Evolutionary conservation across 2,329 filamentous ascomycete species (phyloP).

Genomic region (Blumeria hordei): DNA sequence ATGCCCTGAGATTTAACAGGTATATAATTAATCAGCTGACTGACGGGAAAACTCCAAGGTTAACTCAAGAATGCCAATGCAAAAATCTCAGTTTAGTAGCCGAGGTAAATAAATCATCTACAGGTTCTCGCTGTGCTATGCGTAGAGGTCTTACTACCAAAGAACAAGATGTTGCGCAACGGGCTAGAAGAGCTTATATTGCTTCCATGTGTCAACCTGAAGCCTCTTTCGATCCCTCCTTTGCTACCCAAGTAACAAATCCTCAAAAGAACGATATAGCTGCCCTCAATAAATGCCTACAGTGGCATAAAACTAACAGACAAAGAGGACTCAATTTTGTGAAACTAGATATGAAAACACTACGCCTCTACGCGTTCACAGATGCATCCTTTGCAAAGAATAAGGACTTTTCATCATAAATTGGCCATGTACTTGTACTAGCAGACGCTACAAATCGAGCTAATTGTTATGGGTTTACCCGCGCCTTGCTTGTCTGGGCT

Average conservation of each 20-base stretch:
- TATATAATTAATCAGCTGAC: background rate
- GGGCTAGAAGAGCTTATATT: conserved; percentile 3
- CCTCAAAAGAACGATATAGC: background rate
- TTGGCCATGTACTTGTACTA: background rate
- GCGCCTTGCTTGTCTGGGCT: no score
- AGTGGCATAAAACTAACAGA: background rate
- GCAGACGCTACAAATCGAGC: background rate
- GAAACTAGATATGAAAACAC: background rate
- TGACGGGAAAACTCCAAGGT: background rate
- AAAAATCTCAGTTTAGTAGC: background rate
- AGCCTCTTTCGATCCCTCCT: conserved; percentile 2
- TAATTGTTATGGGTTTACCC: no score
- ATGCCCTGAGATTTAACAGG: background rate
- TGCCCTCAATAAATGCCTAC: background rate
- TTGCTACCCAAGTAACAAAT: background rate
- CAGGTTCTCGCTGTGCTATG: background rate
- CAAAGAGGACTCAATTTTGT: background rate
- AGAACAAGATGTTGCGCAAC: conserved; percentile 2
- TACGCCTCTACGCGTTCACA: background rate
- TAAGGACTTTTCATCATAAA: background rate
- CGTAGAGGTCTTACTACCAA: background rate
- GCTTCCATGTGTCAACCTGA: conserved; percentile 2
- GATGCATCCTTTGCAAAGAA: conserved; percentile 1
- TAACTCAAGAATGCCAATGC: conserved; percentile 1
- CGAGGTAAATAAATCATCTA: background rate